Evolutionary conservation across 345 rosid species (phyloP).

Genomic region (Gossypium australe): DNA sequence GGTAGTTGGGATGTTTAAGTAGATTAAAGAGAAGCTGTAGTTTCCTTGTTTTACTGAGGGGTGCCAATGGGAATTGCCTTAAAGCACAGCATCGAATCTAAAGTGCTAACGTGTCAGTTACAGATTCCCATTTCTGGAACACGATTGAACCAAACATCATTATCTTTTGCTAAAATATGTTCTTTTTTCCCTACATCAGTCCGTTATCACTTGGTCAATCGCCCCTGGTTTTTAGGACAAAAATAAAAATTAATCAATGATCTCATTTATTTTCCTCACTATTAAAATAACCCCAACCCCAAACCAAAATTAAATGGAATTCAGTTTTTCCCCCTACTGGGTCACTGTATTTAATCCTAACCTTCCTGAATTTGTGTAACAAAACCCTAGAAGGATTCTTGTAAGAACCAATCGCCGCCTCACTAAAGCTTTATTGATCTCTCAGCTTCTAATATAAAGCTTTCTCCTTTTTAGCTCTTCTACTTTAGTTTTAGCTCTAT

Average conservation of each 20-base stretch:
- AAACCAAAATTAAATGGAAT: not conserved
- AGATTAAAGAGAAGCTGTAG: not conserved
- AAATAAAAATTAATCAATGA: not conserved
- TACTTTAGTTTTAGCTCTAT: not conserved
- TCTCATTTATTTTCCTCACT: not conserved
- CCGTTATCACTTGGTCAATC: conserved; percentile 41
- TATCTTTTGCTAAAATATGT: conserved; percentile 12
- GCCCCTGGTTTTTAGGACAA: conserved; percentile 21
- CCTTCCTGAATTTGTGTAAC: conserved; percentile 22
- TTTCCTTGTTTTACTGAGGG: not conserved
- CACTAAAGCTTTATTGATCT: not conserved
- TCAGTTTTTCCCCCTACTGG: not conserved
- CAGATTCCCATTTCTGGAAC: conserved; percentile 28
- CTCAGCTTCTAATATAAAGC: not conserved
- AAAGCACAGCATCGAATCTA: conserved; percentile 21
- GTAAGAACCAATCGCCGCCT: conserved; percentile 73
- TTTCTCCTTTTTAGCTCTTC: conserved; percentile 11
- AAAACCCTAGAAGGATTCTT: conserved; percentile 94
- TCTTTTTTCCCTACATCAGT: conserved; percentile 19
- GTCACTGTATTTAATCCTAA: conserved; percentile 25
- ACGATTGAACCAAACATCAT: conserved; percentile 31
- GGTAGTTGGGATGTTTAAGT: conserved; percentile 11
- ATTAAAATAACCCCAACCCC: not conserved
- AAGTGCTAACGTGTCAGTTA: conserved; percentile 30
- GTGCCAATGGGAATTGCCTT: not conserved